Evolutionary conservation across 2,329 filamentous ascomycete species (phyloP).

Genomic region (Trichoderma sp.): DNA sequence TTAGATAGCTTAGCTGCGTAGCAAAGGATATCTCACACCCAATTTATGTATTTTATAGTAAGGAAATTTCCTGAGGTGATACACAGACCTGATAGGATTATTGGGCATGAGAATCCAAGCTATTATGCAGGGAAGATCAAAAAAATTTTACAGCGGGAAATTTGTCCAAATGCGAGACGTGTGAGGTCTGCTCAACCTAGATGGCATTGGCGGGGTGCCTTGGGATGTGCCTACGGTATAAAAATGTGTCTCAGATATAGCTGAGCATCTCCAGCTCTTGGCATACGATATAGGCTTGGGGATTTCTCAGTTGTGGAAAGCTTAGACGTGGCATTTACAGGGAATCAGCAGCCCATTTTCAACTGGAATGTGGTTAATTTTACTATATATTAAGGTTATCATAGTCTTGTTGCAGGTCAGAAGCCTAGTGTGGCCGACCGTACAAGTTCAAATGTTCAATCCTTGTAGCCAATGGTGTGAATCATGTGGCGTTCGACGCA

Average conservation of each 20-base stretch:
- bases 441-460: neutral
- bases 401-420: neutral
- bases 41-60: too few relatives aligned
- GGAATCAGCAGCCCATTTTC: neutral
- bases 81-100: too few relatives aligned
- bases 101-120: neutral
- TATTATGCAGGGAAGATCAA: neutral
- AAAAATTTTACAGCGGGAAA: neutral
- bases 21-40: neutral
- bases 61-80: neutral
- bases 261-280: neutral
- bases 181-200: neutral
- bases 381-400: neutral
- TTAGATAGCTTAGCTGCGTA: neutral
- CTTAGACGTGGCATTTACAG: neutral
- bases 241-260: neutral
- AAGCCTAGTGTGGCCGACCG: neutral
- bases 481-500: neutral
- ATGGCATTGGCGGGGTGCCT: neutral
- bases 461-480: neutral
- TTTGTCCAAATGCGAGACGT: neutral
- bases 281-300: neutral
- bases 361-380: neutral
- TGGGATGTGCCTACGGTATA: neutral
- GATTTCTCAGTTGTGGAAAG: neutral